Evolutionary conservation across 2,329 filamentous ascomycete genomes (phyloP), one percentile per base, ranked within the genome.

Genomic region (Claviceps paspali): DNA sequence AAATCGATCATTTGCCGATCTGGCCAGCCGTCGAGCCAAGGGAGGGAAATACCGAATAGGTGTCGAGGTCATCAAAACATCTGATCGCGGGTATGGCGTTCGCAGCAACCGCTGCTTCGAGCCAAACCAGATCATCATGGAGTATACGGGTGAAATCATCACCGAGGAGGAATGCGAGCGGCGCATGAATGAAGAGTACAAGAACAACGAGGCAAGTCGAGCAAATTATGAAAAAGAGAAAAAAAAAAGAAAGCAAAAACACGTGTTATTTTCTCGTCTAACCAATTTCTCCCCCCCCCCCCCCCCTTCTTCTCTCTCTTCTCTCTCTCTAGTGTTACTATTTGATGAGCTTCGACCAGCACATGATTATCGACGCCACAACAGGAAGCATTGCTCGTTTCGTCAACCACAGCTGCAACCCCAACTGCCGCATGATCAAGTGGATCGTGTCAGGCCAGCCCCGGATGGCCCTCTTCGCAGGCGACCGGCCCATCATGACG

Each of bases 131-230:
- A 93, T 98, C 54, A 96, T 98, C 52, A 88, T 96, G 62, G 91
- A 98, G 53, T 98, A 98, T 53, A 88, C 87, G 0, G 91, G 91
- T 29, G 91, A 98, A 59, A 95, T 98, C 48, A 93, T 98, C 52
- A 95, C 86, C 0, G 85, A 93, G 52, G 78, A 79, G 22, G 91
- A 98, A 56, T 94, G 87, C 52, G 86, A 96, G 54, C 74, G 82
- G 33, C 79, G 91, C 38, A 95, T 96, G 87, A 85, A 82, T 41
- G 81, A 88, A 44, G 73, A 82, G 41, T 98, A 98, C 64, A 92
- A 91, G 57, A 74, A 94, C 54, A 93, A 94, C 49, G 80, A 91
- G 62, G 86, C 93, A 56, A 57, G 75, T 57, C 15, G 4, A 11
- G 15, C 10, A 6, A 11, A 15, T 4, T 7, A 17, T 7, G 3